These are phyloP conservation scores for Tetrapisispora namnaoensis DNA, from an alignment of 805 yeast species.

Conservation along the genomic window DNA sequence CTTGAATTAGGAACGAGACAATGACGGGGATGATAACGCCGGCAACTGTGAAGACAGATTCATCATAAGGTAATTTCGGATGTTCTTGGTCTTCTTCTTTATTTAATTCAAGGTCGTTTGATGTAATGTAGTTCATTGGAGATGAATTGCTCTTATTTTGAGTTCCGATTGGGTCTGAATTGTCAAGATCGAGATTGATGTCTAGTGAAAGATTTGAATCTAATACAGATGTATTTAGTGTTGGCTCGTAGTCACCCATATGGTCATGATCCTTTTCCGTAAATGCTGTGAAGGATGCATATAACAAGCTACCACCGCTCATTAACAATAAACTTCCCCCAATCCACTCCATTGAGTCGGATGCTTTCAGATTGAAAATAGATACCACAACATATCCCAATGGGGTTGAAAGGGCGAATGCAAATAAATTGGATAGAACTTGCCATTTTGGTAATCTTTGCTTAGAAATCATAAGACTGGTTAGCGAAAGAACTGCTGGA, in stretches of 20 bases:
- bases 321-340: slow-evolving; percentile 26
- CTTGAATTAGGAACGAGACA: slow-evolving; percentile 20
- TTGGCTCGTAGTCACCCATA: background rate
- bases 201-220: background rate
- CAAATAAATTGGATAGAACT: slow-evolving; percentile 38
- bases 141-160: background rate
- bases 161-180: background rate
- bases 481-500: slow-evolving; percentile 54
- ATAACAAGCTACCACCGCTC: slow-evolving; percentile 30
- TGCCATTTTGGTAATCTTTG: slow-evolving; percentile 31
- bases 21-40: slow-evolving; percentile 24
- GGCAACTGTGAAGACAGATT: slow-evolving; percentile 15
- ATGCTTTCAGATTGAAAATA: slow-evolving; percentile 17
- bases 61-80: slow-evolving; percentile 6
- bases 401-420: slow-evolving; percentile 29
- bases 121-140: background rate
- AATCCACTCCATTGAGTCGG: slow-evolving; percentile 23
- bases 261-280: slow-evolving; percentile 12
- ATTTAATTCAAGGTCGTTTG: background rate
- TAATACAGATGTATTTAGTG: background rate
- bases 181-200: background rate
- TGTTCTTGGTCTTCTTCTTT: background rate
- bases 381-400: slow-evolving; percentile 24
- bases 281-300: slow-evolving; percentile 29
- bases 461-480: slow-evolving; percentile 38